A percentile compares a stretch with the other conserved stretches of the same genome.
phyloP scores from a whole-genome alignment of 2,329 filamentous ascomycete species.

The Trichoderma arundinaceum region DNA sequence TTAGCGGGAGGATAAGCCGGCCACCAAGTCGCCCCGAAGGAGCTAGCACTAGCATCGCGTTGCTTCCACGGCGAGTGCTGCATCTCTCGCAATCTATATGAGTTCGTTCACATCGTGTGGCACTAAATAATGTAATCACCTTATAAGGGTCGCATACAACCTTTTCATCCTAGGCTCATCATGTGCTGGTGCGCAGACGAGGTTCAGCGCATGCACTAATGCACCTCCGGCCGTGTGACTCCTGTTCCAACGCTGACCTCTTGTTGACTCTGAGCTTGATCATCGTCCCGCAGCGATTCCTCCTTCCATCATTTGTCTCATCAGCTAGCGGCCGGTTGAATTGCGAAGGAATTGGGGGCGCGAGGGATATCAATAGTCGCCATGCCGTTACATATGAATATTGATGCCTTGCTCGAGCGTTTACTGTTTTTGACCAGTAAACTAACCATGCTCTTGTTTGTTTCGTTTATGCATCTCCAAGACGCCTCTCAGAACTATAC shows the following conservation, averaged over 20 bases:
- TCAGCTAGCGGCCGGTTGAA: conserved; percentile 1
- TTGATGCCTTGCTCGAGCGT: background rate
- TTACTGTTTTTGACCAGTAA: too few relatives aligned
- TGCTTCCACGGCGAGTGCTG: background rate
- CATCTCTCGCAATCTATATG: background rate
- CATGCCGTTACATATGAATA: background rate
- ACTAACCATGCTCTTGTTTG: background rate
- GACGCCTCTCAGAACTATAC: too few relatives aligned
- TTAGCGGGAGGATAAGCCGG: conserved; percentile 12
- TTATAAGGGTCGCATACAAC: background rate
- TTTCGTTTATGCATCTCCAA: too few relatives aligned
- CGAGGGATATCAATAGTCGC: background rate
- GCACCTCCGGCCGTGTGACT: conserved; percentile 29
- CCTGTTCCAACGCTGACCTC: conserved; percentile 1
- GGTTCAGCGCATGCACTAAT: conserved; percentile 23
- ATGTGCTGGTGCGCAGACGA: conserved; percentile 16
- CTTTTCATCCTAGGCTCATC: too few relatives aligned
- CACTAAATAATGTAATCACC: conserved; percentile 10
- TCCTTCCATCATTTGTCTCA: background rate
- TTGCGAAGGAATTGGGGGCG: background rate
- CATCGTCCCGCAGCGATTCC: background rate
- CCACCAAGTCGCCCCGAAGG: conserved; percentile 1
- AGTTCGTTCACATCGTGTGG: background rate
- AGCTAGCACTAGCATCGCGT: background rate
- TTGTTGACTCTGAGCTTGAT: background rate